Evolutionary conservation across 2,329 filamentous ascomycete species (phyloP), one percentile per base, ranked within the genome.

Genomic region (Mycogone perniciosa): DNA sequence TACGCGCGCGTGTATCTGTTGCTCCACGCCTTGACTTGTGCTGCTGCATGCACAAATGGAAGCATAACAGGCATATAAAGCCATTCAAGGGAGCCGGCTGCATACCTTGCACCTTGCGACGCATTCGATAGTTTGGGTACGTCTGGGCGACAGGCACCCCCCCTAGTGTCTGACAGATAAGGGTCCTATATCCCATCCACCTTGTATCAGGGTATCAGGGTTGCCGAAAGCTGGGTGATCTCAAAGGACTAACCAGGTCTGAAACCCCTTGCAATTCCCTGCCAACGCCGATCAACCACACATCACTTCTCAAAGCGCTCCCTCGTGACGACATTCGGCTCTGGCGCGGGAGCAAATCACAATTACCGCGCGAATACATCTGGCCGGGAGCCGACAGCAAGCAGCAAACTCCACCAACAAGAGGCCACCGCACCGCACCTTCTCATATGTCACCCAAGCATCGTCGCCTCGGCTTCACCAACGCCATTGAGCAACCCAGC

Each of bases 241-340:
- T 27, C 20, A 20, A 20, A 20, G 48, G 42, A 40, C 48, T 46
- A 50, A 43, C 51, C 44, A 34, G 42, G 47, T 49, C 51, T 54
- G 51, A 51, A 51, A 55, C 44, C 48, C 44, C 48, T 44, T 50
- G 50, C 51, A 53, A 50, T 48, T 51, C 52, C 56, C 51, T 54
- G 56, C 48, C 53, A 50, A 48, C 53, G 44, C 54, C 51, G 51
- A 54, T 48, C 48, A 45, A 35, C 31, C 33, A 44, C 46, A 50
- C 43, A 42, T 50, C 40, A 40, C 31, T 50, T 45, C 47, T 35
- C 30, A n/a, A 38, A 38, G 20, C 33, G 31, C 34, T 46, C 44
- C 33, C 51, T 53, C 47, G 51, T 53, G 51, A 53, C 51, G 51
- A 53, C 51, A 53, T 53, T 34, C 31, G 50, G 41, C 31, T 34